These are phyloP conservation scores for Ceratocystis smalleyi DNA, from an alignment of 2,329 filamentous ascomycete genomes.

Conservation along the genomic window DNA sequence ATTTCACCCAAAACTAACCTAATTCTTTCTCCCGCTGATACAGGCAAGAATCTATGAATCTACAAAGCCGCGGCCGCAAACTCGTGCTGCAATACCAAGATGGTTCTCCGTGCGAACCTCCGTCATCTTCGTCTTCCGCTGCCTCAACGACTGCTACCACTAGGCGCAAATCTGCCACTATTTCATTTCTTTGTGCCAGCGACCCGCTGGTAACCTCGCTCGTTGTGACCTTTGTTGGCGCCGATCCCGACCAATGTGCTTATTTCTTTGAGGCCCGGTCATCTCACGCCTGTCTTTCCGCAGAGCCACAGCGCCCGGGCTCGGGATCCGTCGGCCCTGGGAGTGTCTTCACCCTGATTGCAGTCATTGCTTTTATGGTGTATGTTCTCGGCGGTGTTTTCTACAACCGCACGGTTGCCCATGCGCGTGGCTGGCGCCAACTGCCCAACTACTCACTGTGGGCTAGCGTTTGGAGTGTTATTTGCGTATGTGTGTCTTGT, in stretches of 20 bases:
- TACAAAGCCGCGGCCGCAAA: conserved; percentile 52
- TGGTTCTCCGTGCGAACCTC: conserved; percentile 53
- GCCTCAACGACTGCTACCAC: conserved; percentile 9
- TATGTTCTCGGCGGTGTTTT: conserved; percentile 88
- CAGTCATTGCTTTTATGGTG: conserved; percentile 58
- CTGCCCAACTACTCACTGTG: conserved; percentile 88
- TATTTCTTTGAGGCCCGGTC: conserved; percentile 94
- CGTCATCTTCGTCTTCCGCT: conserved; percentile 12
- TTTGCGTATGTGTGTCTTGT: conserved; percentile 16
- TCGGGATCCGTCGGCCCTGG: conserved; percentile 45
- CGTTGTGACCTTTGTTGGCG: conserved; percentile 66
- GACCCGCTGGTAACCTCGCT: conserved; percentile 56
- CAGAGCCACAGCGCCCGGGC: conserved; percentile 56
- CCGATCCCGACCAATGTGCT: conserved; percentile 73
- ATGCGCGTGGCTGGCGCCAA: conserved; percentile 89
- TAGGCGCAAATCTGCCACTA: conserved; percentile 62
- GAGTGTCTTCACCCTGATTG: conserved; percentile 78
- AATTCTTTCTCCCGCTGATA: neutral
- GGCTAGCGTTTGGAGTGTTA: conserved; percentile 53
- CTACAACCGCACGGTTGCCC: conserved; percentile 86
- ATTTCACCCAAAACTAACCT: conserved; percentile 4
- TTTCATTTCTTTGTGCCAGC: conserved; percentile 84
- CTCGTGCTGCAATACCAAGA: conserved; percentile 62
- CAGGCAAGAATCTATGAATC: conserved; percentile 39
- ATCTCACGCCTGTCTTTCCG: conserved; percentile 57